Percentiles rank a stretch among this genome's conserved stretches.
Evolutionary conservation across 2,329 filamentous ascomycete genomes (phyloP).

Genomic region (Colletotrichum caudatum): DNA sequence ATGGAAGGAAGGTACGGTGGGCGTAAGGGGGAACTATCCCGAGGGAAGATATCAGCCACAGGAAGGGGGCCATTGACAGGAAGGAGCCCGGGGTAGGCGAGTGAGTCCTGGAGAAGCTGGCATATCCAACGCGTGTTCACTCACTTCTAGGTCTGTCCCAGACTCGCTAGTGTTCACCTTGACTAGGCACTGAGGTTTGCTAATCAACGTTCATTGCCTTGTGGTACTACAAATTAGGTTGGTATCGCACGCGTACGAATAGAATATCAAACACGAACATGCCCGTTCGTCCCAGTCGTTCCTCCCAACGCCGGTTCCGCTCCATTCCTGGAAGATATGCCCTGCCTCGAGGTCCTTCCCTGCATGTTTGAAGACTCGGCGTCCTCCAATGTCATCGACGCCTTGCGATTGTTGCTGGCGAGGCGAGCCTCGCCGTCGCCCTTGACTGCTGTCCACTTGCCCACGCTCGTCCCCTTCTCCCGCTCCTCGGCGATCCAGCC

Average conservation of each 20-base stretch:
- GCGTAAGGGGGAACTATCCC: neutral
- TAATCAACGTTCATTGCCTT: neutral
- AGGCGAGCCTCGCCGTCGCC: conserved; percentile 20
- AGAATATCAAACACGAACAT: conserved; percentile 11
- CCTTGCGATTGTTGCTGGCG: conserved; percentile 14
- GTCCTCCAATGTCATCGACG: conserved; percentile 24
- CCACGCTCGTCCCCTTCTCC: conserved; percentile 41
- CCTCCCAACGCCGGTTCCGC: conserved; percentile 11
- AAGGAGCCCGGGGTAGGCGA: neutral
- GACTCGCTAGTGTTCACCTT: neutral
- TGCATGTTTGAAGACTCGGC: conserved; percentile 32
- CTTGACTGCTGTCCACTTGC: conserved; percentile 40
- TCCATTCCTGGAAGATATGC: conserved; percentile 28
- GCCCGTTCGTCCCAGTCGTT: conserved; percentile 31
- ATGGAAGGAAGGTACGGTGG: neutral
- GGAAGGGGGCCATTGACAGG: neutral
- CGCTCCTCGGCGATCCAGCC: conserved; percentile 68
- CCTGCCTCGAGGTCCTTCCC: conserved; percentile 33
- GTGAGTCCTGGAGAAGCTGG: neutral
- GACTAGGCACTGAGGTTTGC: no score
- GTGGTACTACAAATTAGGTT: neutral
- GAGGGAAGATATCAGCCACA: neutral
- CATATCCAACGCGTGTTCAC: no score
- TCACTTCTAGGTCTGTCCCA: no score
- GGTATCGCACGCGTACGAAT: neutral